These are phyloP conservation scores for Coniferiporia sulphurascens DNA, from an alignment of 1,284 basidiomycete species.

Conservation along the genomic window DNA sequence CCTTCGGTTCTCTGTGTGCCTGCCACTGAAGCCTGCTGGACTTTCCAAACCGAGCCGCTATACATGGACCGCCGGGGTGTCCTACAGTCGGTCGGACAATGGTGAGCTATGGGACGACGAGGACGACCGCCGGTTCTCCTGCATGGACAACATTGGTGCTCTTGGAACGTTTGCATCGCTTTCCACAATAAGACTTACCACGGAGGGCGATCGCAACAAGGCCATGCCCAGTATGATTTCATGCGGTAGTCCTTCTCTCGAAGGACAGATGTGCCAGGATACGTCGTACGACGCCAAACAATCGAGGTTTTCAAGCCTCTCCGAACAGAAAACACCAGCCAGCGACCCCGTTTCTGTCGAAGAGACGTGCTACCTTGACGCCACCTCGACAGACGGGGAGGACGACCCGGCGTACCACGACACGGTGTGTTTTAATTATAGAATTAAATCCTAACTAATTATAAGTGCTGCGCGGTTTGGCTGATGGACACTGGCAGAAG, in stretches of 20 bases:
- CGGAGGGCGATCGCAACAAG: background rate
- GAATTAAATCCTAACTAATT: too few relatives aligned
- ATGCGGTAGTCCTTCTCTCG: background rate
- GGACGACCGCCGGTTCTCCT: conserved; percentile 15
- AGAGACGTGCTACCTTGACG: background rate
- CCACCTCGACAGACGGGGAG: background rate
- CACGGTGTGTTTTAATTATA: too few relatives aligned
- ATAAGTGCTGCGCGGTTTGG: too few relatives aligned
- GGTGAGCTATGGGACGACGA: conserved; percentile 19
- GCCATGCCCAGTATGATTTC: background rate
- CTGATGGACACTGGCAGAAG: background rate
- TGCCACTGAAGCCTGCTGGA: background rate
- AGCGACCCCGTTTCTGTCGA: conserved; percentile 3
- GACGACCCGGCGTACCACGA: too few relatives aligned
- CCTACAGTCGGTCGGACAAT: background rate
- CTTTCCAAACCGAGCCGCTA: conserved; percentile 3
- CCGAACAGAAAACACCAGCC: background rate
- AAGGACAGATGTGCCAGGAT: background rate
- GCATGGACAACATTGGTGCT: background rate
- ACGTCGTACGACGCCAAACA: background rate
- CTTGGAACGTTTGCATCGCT: conserved; percentile 1
- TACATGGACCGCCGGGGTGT: conserved; percentile 18
- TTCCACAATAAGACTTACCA: background rate
- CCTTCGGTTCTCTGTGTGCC: conserved; percentile 3
- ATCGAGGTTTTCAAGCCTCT: background rate